Conservation (phyloP, 352 stramenopile species). For the Phytophthora nicotianae region DNA sequence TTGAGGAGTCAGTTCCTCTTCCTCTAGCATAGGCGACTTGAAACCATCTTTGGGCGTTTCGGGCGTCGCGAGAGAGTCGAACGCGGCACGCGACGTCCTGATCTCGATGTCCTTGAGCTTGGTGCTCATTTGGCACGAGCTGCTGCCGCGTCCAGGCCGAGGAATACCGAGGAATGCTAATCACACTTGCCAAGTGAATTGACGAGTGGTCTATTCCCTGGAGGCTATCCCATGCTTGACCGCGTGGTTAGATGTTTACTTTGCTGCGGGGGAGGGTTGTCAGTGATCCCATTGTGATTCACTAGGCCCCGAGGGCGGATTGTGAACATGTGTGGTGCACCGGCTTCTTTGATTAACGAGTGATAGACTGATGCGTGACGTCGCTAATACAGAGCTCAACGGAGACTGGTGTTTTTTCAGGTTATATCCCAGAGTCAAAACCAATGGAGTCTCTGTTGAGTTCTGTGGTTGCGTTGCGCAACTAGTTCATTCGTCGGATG, state of each 20-base stretch:
- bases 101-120: conserved; percentile 19
- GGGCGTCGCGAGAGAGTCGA: conserved; percentile 29
- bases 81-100: conserved; percentile 18
- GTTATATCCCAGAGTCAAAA: too few species aligned
- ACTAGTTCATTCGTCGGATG: not conserved
- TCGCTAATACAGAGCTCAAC: too few species aligned
- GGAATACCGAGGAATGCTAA: conserved; percentile 5
- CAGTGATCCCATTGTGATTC: too few species aligned
- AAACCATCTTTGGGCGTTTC: conserved; percentile 32
- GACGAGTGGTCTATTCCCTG: conserved; percentile 9
- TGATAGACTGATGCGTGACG: too few species aligned
- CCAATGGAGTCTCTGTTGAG: not conserved
- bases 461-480: not conserved
- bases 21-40: conserved; percentile 32
- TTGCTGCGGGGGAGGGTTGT: not conserved
- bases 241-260: conserved; percentile 14
- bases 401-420: too few species aligned
- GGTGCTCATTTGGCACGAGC: conserved; percentile 13
- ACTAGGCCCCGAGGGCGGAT: conserved; percentile 5
- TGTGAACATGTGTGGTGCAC: not conserved
- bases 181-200: not conserved
- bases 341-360: not conserved
- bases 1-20: conserved; percentile 3
- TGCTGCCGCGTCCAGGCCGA: not conserved
- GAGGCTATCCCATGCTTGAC: conserved; percentile 4